Evolutionary conservation across 768 basidiomycete genomes (phyloP), one percentile per base, ranked within the genome.

Genomic region (Paxillus rubicundulus): DNA sequence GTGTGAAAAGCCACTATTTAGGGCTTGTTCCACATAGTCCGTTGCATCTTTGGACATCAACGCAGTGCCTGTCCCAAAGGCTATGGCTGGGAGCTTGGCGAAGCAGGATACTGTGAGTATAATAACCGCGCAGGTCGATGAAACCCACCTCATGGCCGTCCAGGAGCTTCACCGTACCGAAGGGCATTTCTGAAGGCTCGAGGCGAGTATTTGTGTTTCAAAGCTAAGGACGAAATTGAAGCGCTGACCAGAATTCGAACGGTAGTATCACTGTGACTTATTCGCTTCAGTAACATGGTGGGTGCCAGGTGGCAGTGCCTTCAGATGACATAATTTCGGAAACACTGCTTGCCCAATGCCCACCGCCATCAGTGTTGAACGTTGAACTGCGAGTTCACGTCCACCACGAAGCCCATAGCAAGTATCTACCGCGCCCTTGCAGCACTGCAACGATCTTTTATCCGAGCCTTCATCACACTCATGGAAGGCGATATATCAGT

Each of bases 1-100:
- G 65, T 87, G 85, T 4, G 72, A 73, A 60, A 87, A 86, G 0
- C 85, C 85, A 1, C 70, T 61, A 14, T 85, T 77, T 0, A 87
- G 66, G 3, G 86, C 85, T 58, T 80, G 78, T 41, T 77, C 72
- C 34, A 84, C 77, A 53, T 78, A 79, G 38, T 71, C 70, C 30
- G 81, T 76, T 9, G 80, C 79, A 54, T 85, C 82, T 63, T 68
- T 72, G 42, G 66, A 66, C 45, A 73, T 76, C 55, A 56, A 50
- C 14, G 54, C 43, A n/a, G 51, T 46, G 14, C 84, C 83, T 0
- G 84, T 80, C 1, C 85, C 85, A 65, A 78, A 86, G 0, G 83
- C 85, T 49, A 87, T 80, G 16, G 69, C 65, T 12, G 85, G 85
- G 40, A 87, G 79, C 82, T 85, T 10, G 18, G 41, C 39, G 21